Evolutionary conservation across 768 basidiomycete genomes (phyloP).

Genomic region (Boletus tylopilopsis): DNA sequence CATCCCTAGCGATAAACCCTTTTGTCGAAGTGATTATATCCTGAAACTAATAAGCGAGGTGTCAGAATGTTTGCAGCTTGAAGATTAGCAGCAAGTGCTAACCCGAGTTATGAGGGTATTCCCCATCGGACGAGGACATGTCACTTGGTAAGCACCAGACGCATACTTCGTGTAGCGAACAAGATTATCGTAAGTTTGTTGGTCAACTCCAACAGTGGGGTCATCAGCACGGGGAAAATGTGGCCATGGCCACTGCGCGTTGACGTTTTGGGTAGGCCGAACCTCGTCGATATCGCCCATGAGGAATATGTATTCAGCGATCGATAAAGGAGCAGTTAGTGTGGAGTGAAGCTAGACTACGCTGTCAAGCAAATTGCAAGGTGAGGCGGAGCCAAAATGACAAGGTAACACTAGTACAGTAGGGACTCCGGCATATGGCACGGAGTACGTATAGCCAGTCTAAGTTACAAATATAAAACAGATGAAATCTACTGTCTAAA

Average conservation of each 20-base stretch:
- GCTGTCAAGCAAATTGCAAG: too few relatives aligned
- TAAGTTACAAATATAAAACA: too few relatives aligned
- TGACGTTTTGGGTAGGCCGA: background rate
- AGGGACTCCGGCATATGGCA: too few relatives aligned
- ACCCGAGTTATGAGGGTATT: slow-evolving; percentile 41
- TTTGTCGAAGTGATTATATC: slow-evolving; percentile 36
- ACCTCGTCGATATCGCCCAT: slow-evolving; percentile 6
- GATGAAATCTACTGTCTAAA: too few relatives aligned
- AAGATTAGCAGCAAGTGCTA: slow-evolving; percentile 3
- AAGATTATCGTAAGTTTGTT: slow-evolving; percentile 39
- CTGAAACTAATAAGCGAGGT: slow-evolving; percentile 29
- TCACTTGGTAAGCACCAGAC: slow-evolving; percentile 44
- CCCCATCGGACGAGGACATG: slow-evolving; percentile 48
- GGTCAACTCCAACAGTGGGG: slow-evolving; percentile 29
- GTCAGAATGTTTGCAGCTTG: background rate
- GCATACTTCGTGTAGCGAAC: slow-evolving; percentile 47
- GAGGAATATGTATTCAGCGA: background rate
- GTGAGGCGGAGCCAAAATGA: too few relatives aligned
- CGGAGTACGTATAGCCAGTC: too few relatives aligned
- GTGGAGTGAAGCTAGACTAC: background rate
- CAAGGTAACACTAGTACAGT: too few relatives aligned
- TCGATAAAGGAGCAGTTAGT: background rate
- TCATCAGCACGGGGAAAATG: slow-evolving; percentile 25
- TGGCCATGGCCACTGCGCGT: slow-evolving; percentile 17
- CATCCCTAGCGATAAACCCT: slow-evolving; percentile 45